Conservation (phyloP, 805 yeast genomes). For the Saccharomycopsis babjevae region DNA sequence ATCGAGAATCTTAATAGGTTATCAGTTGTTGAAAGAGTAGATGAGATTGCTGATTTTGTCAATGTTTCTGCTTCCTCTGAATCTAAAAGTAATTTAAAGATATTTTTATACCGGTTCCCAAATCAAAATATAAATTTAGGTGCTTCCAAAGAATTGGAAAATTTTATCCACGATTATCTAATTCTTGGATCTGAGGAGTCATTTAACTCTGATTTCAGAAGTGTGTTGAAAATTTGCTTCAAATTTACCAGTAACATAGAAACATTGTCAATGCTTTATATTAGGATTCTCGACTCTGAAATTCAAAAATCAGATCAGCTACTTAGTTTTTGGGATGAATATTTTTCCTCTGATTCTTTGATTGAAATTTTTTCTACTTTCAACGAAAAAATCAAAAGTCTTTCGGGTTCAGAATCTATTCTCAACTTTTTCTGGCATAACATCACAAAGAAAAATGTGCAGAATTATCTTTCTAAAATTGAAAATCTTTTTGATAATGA, state of each 20-base stretch:
- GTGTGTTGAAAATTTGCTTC: background rate
- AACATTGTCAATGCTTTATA: background rate
- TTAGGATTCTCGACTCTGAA: background rate
- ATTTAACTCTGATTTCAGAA: background rate
- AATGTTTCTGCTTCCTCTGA: background rate
- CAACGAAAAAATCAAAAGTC: background rate
- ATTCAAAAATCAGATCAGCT: background rate
- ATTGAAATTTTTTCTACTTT: background rate
- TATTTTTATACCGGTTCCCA: background rate
- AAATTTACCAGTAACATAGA: background rate
- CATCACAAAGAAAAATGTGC: background rate
- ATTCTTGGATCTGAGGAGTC: background rate
- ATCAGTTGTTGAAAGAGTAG: background rate
- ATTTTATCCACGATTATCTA: background rate
- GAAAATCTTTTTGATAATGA: background rate
- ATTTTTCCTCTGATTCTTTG: background rate
- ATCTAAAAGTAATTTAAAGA: background rate
- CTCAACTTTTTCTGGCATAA: background rate
- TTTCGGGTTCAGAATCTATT: background rate
- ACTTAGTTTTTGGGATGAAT: background rate
- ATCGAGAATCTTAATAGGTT: background rate
- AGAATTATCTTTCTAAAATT: background rate
- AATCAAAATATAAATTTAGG: background rate
- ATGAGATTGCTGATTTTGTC: background rate
- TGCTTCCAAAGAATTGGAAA: background rate